phyloP scores from a whole-genome alignment of 768 basidiomycete species.

The Rhodotorula graminis region DNA sequence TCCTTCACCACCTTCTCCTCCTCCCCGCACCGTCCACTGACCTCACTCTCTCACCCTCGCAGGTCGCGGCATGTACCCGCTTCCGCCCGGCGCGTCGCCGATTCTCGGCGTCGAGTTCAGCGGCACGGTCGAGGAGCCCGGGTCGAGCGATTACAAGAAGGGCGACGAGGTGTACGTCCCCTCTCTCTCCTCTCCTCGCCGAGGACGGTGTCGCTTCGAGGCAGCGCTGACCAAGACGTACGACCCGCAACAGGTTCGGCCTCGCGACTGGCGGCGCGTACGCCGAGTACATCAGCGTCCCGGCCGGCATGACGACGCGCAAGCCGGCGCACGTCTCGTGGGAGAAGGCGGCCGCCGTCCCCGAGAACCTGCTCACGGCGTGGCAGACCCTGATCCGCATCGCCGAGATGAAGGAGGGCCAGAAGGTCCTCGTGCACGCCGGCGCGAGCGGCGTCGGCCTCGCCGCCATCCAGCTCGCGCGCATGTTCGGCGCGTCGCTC shows the following conservation, averaged over 20 bases:
- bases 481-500: slow-evolving; percentile 64
- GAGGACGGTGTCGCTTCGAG: too few relatives aligned
- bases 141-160: slow-evolving; percentile 21
- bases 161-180: slow-evolving; percentile 40
- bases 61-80: slow-evolving; percentile 31
- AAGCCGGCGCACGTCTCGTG: slow-evolving; percentile 74
- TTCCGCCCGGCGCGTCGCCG: slow-evolving; percentile 37
- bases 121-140: slow-evolving; percentile 37
- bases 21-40: background rate
- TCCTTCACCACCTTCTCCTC: too few relatives aligned
- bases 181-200: background rate
- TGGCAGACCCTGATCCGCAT: slow-evolving; percentile 54
- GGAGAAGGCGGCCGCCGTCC: slow-evolving; percentile 71
- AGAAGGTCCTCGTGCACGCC: slow-evolving; percentile 80
- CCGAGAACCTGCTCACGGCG: slow-evolving; percentile 82
- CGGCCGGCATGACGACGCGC: slow-evolving; percentile 61
- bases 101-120: slow-evolving; percentile 44
- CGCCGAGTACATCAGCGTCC: slow-evolving; percentile 53
- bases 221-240: background rate
- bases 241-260: slow-evolving; percentile 34
- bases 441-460: slow-evolving; percentile 86
- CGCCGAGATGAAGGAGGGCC: slow-evolving; percentile 63
- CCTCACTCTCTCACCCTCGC: background rate
- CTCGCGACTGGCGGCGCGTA: slow-evolving; percentile 42
- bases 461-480: slow-evolving; percentile 80